Base-by-base conservation (phyloP, 192 early-diverging fungal species). In the Thamnidium elegans region DNA sequence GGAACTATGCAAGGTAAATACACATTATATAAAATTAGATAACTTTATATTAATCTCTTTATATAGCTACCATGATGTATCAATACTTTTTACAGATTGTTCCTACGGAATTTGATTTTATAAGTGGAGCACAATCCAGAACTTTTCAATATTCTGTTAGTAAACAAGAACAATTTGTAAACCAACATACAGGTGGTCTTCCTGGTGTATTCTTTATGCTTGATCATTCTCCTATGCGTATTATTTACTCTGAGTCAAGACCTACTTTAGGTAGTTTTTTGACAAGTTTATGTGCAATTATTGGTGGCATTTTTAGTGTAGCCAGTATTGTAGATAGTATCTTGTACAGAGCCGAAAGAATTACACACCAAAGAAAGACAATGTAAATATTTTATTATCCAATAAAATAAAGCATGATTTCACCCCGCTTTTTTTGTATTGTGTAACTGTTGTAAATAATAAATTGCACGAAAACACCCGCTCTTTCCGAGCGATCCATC, bases 61-160 rank as follows among this genome's bases (percentile, higher is more conserved):
- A 36, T 52, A 36, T 66, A 63, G 61, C 32, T 34, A 46, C 61
- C 2, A 71, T 77, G 32, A 88, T 86, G 82, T 97, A 82, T 82
- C 93, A 97, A 73, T 97, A 95, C 80, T 98, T 92, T 71, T 63
- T 91, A 58, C 96, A 96, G 78, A 91, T 98, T 14, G 95, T 98
- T 8, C 86, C 89, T 47, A 97, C 94, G 0, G 79, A 89, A 51
- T 83, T 91, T 71, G 66, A 81, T 17, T 94, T 80, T 76, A 65
- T 88, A 51, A 89, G 90, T 69, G 84, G 86, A 54, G 71, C 81
- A 7, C 78, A 72, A 19, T 67, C 92, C 11, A 75, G 77, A 65
- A 94, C 94, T 3, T 97, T 96, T 77, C 94, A 98, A 78, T 97
- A 92, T 70, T 93, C 95, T 34, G 92, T 88, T 7, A 98, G 95